A percentile compares a stretch with the other conserved stretches of the same genome.
Conservation (phyloP, 208 protist species). For the Trichomonas vaginalis region DNA sequence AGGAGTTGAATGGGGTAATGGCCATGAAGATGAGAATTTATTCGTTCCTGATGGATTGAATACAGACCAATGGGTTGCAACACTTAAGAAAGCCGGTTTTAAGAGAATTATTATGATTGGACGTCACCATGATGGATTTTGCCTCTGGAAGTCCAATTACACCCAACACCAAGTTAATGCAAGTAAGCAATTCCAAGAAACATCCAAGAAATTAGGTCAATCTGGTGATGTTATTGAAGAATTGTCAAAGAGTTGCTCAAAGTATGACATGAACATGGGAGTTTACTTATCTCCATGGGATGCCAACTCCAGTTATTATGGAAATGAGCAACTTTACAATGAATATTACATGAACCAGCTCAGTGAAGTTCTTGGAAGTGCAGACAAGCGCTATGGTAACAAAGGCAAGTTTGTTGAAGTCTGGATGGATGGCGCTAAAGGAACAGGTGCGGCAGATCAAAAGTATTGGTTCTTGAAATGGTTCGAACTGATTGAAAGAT, state of each 20-base stretch:
- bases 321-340: neutral
- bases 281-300: neutral
- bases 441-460: neutral
- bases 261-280: neutral
- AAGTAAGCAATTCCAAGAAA: neutral
- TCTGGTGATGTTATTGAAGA: neutral
- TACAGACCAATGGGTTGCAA: neutral
- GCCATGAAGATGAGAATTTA: neutral
- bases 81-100: neutral
- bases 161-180: neutral
- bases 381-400: neutral
- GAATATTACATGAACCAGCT: constrained; percentile 12
- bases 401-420: neutral
- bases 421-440: neutral
- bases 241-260: neutral
- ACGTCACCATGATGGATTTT: neutral
- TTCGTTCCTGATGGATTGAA: neutral
- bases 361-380: neutral
- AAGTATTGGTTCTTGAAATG: neutral
- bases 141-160: neutral
- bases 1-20: neutral
- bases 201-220: neutral
- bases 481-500: neutral
- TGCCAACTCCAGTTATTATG: neutral
- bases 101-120: constrained; percentile 3